These are phyloP conservation scores for Scheffersomyces segobiensis DNA, from an alignment of 1,139 yeast genomes.

Conservation along the genomic window DNA sequence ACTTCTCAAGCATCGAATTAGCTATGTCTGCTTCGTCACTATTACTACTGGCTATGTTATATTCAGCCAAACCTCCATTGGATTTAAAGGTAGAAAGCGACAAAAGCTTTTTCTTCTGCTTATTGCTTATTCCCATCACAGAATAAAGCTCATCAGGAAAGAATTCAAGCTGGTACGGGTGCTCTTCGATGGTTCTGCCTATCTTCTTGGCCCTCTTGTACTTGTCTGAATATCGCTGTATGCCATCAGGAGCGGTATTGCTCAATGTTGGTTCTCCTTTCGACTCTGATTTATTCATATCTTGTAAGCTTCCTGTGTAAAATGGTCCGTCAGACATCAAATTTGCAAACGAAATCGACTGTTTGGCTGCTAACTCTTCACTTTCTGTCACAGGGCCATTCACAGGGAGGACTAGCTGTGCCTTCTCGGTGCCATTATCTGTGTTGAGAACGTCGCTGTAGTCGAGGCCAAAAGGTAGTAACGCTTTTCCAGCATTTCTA, in stretches of 20 bases:
- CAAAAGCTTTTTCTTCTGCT: conserved; percentile 53
- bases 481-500: conserved; percentile 23
- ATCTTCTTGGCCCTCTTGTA: conserved; percentile 71
- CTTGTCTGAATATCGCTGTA: conserved; percentile 72
- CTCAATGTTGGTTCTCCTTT: conserved; percentile 17
- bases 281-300: conserved; percentile 12
- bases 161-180: conserved; percentile 69
- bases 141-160: conserved; percentile 81
- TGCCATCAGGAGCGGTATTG: conserved; percentile 47
- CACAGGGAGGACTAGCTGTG: conserved; percentile 58
- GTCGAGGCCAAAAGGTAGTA: conserved; percentile 69
- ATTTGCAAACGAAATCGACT: conserved; percentile 57
- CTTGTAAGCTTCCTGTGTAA: conserved; percentile 57
- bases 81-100: conserved; percentile 49
- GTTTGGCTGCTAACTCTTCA: conserved; percentile 66
- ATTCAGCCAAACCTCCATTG: conserved; percentile 47
- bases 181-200: conserved; percentile 80
- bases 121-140: conserved; percentile 68
- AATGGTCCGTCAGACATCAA: conserved; percentile 75
- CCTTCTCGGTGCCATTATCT: conserved; percentile 33
- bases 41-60: conserved; percentile 24
- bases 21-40: conserved; percentile 34
- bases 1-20: conserved; percentile 53
- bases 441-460: conserved; percentile 54
- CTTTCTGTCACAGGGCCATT: conserved; percentile 57